Base-by-base conservation (phyloP, 177 flowering plant genomes). In the Vitis hybrid region DNA sequence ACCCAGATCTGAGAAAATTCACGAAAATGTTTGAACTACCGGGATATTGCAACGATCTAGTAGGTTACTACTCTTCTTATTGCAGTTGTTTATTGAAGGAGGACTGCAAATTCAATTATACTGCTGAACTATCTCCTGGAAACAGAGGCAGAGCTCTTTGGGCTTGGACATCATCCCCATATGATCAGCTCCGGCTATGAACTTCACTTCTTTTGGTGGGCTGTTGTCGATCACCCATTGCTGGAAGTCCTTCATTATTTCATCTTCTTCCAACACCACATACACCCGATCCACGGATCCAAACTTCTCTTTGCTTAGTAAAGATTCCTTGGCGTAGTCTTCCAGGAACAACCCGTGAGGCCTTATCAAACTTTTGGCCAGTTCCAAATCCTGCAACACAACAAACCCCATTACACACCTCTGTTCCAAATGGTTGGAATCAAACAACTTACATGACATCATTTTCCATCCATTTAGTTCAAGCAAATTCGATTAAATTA, bases 111-210 rank as follows among this genome's bases (percentile, higher is more conserved):
- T 5, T 35, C 12, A 63, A 46, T 2, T 48, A 56, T 54, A 30
- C 12, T 64, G 65, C 12, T 65, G 41, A 20, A 72, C 71, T 2
- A 76, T 50, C 27, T 77, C 59, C 10, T 35, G 57, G 2, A 80
- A 63, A 62, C 58, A 74, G 3, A 21, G 49, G 57, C 32, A 62
- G 14, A 81, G 67, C n/a, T 78, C 50, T 10, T 76, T 15, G 27
- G 80, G 82, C 58, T 71, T 74, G 14, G 80, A 80, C 32, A 80
- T 18, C 83, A 80, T 77, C 17, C 66, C 48, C 88, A 85, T 85
- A 46, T 86, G 92, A 65, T 80, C 89, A 5, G 86, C 65, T 4
- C 71, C 82, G 3, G 35, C 15, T 8, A 85, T 73, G 53, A 27
- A 67, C 48, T 65, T 77, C 62, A 86, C 85, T 32, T 78, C 80